Conservation (phyloP, 345 rosid genomes). For the Triadica sebifera region DNA sequence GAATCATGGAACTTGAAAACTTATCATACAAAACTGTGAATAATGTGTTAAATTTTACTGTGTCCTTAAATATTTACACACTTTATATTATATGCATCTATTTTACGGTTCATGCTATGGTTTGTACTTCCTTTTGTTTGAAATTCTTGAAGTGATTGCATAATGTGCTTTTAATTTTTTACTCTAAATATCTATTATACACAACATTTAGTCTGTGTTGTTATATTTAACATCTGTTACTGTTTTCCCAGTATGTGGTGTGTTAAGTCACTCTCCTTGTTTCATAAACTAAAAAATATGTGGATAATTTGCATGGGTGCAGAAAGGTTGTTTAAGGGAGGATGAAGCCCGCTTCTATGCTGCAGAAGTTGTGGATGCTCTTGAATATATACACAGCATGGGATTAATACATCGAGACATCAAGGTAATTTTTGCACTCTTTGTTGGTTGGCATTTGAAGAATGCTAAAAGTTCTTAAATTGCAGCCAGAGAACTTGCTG, state of each 20-base stretch:
- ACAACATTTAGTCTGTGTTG: background rate
- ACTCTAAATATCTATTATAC: background rate
- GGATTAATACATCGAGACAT: slow-evolving; percentile 97
- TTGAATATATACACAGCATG: slow-evolving; percentile 86
- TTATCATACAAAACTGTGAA: too few relatives aligned
- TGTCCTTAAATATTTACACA: too few relatives aligned
- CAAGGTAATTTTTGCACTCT: slow-evolving; percentile 50
- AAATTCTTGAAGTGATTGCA: background rate
- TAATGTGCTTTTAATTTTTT: background rate
- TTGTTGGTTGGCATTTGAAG: slow-evolving; percentile 12
- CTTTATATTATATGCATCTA: too few relatives aligned
- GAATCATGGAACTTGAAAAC: too few relatives aligned
- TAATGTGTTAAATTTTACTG: too few relatives aligned
- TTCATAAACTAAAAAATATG: slow-evolving; percentile 3
- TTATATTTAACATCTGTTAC: background rate
- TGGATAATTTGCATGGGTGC: slow-evolving; percentile 24
- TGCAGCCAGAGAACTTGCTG: slow-evolving; percentile 95
- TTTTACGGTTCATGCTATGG: too few relatives aligned
- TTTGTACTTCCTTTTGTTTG: background rate
- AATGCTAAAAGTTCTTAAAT: slow-evolving; percentile 25
- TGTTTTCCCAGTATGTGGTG: background rate
- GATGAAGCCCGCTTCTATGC: slow-evolving; percentile 90
- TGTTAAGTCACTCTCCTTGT: background rate
- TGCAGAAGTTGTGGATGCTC: slow-evolving; percentile 94
- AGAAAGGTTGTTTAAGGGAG: slow-evolving; percentile 82